Conservation (phyloP, 1,139 yeast genomes). For the Entelexis paramagnoliae region DNA sequence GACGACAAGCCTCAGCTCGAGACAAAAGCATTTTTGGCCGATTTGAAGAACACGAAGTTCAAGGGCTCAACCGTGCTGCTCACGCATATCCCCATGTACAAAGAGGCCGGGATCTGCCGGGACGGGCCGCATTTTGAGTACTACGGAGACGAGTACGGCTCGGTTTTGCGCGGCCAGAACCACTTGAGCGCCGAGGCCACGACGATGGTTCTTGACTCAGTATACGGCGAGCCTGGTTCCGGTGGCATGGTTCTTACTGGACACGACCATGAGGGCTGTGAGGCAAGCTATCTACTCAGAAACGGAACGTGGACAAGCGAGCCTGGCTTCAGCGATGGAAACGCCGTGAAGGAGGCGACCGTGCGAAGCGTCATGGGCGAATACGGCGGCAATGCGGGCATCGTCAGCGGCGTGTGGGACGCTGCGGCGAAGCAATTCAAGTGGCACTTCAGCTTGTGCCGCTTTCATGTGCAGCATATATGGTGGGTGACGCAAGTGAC, state of each 20-base stretch:
- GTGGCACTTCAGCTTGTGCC: conserved; percentile 63
- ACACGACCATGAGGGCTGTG: conserved; percentile 95
- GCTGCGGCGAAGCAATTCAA: conserved; percentile 40
- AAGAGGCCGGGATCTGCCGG: conserved; percentile 65
- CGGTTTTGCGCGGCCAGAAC: conserved; percentile 73
- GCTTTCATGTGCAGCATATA: conserved; percentile 77
- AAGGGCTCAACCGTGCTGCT: conserved; percentile 71
- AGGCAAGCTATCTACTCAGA: conserved; percentile 39
- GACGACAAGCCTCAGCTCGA: conserved; percentile 57
- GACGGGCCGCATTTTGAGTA: conserved; percentile 74
- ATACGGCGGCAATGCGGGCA: conserved; percentile 78
- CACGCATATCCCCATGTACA: conserved; percentile 85
- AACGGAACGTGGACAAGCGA: conserved; percentile 13
- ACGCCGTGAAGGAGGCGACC: conserved; percentile 56
- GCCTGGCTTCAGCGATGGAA: conserved; percentile 28
- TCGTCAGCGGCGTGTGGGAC: conserved; percentile 60
- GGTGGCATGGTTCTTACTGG: conserved; percentile 80
- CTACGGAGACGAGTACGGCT: conserved; percentile 39
- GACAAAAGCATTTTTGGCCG: conserved; percentile 63
- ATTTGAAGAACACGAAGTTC: conserved; percentile 38
- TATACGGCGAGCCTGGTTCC: conserved; percentile 40
- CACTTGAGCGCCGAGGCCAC: conserved; percentile 61
- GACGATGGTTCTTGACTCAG: conserved; percentile 53
- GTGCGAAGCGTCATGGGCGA: conserved; percentile 96
- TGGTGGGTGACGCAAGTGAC: conserved; percentile 85